Percentiles rank a stretch among this genome's conserved stretches.
phyloP scores from a whole-genome alignment of 768 basidiomycete species.

The Ramaria rubella region DNA sequence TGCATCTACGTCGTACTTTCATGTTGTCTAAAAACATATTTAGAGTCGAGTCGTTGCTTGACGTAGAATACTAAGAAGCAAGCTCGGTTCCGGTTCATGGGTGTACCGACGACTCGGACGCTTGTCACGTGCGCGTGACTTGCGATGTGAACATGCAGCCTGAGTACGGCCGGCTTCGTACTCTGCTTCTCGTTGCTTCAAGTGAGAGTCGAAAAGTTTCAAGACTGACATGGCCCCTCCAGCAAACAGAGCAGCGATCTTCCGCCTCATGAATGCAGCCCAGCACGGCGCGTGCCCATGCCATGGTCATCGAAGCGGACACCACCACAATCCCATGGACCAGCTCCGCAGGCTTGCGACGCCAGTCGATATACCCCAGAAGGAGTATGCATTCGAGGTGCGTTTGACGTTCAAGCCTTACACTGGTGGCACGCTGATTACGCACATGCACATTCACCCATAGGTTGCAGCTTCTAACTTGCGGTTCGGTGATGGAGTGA shows the following conservation, averaged over 20 bases:
- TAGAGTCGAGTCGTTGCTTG: too few relatives aligned
- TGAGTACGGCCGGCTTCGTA: too few relatives aligned
- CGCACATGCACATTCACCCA: neutral
- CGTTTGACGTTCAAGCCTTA: neutral
- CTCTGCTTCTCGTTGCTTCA: too few relatives aligned
- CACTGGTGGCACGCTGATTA: neutral
- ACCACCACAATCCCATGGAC: constrained; percentile 40
- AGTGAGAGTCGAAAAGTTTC: too few relatives aligned
- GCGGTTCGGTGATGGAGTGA: constrained; percentile 86
- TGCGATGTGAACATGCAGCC: too few relatives aligned
- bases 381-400: constrained; percentile 86
- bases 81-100: too few relatives aligned
- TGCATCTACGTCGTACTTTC: too few relatives aligned
- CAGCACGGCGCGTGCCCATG: constrained; percentile 70
- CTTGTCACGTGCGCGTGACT: too few relatives aligned
- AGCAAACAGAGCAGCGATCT: constrained; percentile 55
- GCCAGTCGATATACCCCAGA: constrained; percentile 63
- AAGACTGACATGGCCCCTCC: constrained; percentile 28
- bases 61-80: too few relatives aligned
- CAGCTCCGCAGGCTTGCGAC: constrained; percentile 72
- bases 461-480: constrained; percentile 84
- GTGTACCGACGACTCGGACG: too few relatives aligned
- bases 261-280: constrained; percentile 68
- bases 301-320: constrained; percentile 54
- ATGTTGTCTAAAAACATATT: too few relatives aligned